Evolutionary conservation across 1,139 yeast species (phyloP).

Genomic region (Sugiyamaella xylanicola): DNA sequence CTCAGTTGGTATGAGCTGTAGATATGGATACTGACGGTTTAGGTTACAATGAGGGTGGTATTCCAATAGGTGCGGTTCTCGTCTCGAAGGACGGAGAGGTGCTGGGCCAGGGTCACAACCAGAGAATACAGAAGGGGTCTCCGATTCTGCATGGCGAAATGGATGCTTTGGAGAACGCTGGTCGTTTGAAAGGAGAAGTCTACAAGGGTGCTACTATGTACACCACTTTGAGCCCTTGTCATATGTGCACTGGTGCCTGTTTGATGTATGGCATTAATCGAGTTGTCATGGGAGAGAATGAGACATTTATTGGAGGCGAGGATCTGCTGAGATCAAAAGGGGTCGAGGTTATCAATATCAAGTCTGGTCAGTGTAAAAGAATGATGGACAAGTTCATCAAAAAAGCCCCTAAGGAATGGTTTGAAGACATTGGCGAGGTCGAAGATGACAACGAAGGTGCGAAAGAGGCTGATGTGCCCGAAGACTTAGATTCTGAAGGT

Average conservation of each 20-base stretch:
- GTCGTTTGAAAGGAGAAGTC: constrained; percentile 75
- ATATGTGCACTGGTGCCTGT: constrained; percentile 95
- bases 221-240: constrained; percentile 89
- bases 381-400: constrained; percentile 75
- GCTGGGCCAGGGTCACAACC: constrained; percentile 84
- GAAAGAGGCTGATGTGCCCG: constrained; percentile 12
- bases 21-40: constrained; percentile 9
- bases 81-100: constrained; percentile 73
- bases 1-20: background rate
- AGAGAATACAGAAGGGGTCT: constrained; percentile 73
- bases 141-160: constrained; percentile 92
- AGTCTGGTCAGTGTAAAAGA: constrained; percentile 67
- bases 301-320: constrained; percentile 76
- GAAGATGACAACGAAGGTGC: constrained; percentile 15
- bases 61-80: constrained; percentile 84
- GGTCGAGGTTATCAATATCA: constrained; percentile 70
- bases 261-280: constrained; percentile 82
- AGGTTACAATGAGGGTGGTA: constrained; percentile 82
- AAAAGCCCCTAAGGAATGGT: constrained; percentile 81
- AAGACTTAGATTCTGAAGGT: constrained; percentile 16
- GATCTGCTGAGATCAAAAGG: constrained; percentile 66
- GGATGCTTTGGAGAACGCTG: constrained; percentile 84
- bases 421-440: constrained; percentile 77
- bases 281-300: constrained; percentile 86
- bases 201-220: constrained; percentile 60